Conservation (phyloP, 2,329 filamentous ascomycete genomes). For the Macroventuria anomochaeta region DNA sequence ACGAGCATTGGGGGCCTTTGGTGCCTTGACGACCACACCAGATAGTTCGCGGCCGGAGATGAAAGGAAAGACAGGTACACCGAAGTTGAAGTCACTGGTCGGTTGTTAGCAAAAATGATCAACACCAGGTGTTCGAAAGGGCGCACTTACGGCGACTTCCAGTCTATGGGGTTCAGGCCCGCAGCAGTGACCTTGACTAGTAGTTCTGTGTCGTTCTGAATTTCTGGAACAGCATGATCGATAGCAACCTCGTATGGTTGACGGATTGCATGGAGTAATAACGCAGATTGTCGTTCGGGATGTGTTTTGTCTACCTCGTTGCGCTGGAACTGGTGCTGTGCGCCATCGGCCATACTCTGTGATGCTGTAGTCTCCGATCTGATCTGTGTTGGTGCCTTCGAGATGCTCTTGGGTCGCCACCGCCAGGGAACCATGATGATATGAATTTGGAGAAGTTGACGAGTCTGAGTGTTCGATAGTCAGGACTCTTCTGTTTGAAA, state of each 20-base stretch:
- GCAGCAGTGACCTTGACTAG: constrained; percentile 69
- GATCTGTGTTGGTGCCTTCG: constrained; percentile 1
- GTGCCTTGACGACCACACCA: constrained; percentile 64
- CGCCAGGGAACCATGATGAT: constrained; percentile 21
- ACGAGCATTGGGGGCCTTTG: constrained; percentile 51
- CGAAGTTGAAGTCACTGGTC: constrained; percentile 71
- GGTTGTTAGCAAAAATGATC: neutral
- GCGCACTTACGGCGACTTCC: constrained; percentile 71
- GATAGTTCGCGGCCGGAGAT: constrained; percentile 73
- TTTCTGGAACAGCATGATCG: constrained; percentile 56
- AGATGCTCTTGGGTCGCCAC: constrained; percentile 25
- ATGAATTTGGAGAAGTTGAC: neutral
- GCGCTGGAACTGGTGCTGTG: constrained; percentile 21
- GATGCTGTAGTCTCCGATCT: neutral
- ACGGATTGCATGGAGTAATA: constrained; percentile 59
- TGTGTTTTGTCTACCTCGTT: constrained; percentile 1
- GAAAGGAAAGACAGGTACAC: constrained; percentile 70
- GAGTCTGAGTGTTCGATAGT: too few species aligned
- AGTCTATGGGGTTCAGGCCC: constrained; percentile 78
- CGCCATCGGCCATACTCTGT: neutral
- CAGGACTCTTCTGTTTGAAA: too few species aligned
- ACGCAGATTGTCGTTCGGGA: constrained; percentile 52
- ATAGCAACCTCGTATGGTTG: constrained; percentile 58
- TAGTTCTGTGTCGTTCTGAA: constrained; percentile 60
- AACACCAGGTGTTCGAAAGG: fast-evolving